Percentiles rank a stretch among this genome's conserved stretches.
Evolutionary conservation across 371 early-diverging fungal genomes (phyloP).

Genomic region (Basidiobolus meristosporus): DNA sequence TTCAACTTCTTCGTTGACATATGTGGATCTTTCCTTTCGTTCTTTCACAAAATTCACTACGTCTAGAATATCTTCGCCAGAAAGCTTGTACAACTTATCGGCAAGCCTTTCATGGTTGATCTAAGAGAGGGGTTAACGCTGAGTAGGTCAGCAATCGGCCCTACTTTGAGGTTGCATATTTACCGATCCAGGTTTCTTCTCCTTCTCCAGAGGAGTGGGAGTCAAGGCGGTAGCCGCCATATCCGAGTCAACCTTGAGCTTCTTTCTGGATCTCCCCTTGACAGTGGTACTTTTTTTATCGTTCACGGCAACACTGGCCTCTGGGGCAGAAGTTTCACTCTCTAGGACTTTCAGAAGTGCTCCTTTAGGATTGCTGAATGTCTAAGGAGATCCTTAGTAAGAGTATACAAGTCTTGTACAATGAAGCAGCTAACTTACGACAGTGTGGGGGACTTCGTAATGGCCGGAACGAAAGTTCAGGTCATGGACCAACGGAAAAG

Average conservation of each 20-base stretch:
- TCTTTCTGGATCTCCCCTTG: not conserved
- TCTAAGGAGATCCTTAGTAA: too few species aligned
- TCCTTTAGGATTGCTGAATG: too few species aligned
- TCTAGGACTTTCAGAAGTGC: too few species aligned
- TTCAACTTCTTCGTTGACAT: slow-evolving; percentile 15
- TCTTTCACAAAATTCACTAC: slow-evolving; percentile 13
- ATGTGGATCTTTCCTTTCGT: slow-evolving; percentile 12
- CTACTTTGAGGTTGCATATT: not conserved
- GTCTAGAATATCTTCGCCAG: slow-evolving; percentile 11
- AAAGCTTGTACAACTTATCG: slow-evolving; percentile 12
- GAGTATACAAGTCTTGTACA: too few species aligned
- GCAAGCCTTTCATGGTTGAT: slow-evolving; percentile 10
- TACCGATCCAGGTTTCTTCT: not conserved
- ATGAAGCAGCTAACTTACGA: too few species aligned
- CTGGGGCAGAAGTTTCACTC: not conserved
- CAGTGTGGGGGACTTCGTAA: slow-evolving; percentile 21
- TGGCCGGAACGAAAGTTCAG: slow-evolving; percentile 32
- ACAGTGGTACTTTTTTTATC: not conserved
- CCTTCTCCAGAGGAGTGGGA: not conserved
- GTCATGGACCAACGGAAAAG: slow-evolving; percentile 30
- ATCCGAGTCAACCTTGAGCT: not conserved
- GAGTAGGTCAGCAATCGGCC: not conserved
- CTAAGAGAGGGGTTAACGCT: not conserved
- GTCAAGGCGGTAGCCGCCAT: not conserved
- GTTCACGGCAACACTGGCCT: too few species aligned